Percentiles rank a stretch among this genome's conserved stretches.
Conservation (phyloP, 805 yeast genomes). For the Candida qinlingensis region DNA sequence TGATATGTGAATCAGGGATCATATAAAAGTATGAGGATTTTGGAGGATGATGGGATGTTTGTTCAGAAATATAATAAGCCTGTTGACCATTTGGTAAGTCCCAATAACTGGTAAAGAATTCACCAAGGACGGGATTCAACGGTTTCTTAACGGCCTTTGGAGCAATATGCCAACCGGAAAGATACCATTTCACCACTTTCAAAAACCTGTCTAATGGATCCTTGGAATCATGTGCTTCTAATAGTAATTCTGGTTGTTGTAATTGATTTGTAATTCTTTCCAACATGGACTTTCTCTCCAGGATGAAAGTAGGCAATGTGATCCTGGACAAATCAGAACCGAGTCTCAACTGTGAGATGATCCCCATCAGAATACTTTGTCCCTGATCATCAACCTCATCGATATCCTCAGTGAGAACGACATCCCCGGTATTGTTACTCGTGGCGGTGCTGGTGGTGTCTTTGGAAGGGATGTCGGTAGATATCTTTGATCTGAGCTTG, state of each 20-base stretch:
- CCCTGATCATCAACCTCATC: slow-evolving; percentile 92
- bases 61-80: slow-evolving; percentile 88
- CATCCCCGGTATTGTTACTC: slow-evolving; percentile 6
- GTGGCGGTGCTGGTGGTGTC: not conserved
- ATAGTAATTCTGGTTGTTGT: slow-evolving; percentile 69
- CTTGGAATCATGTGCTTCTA: slow-evolving; percentile 56
- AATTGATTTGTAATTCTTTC: slow-evolving; percentile 90
- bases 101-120: slow-evolving; percentile 89
- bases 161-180: slow-evolving; percentile 96
- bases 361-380: slow-evolving; percentile 79
- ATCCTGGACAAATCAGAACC: slow-evolving; percentile 88
- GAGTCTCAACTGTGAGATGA: slow-evolving; percentile 86
- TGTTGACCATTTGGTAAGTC: slow-evolving; percentile 64
- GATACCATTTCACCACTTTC: slow-evolving; percentile 78
- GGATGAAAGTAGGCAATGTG: slow-evolving; percentile 90
- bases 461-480: not conserved
- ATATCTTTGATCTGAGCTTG: slow-evolving; percentile 11
- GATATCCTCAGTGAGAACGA: slow-evolving; percentile 54
- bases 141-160: slow-evolving; percentile 99
- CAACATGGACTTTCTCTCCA: slow-evolving; percentile 93
- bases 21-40: slow-evolving; percentile 88
- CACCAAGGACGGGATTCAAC: slow-evolving; percentile 90
- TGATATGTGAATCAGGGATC: slow-evolving; percentile 73
- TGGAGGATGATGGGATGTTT: slow-evolving; percentile 98
- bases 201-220: slow-evolving; percentile 69